Evolutionary conservation across 108 stramenopile species (phyloP).

Genomic region (Cyclostephanos tholiformis): DNA sequence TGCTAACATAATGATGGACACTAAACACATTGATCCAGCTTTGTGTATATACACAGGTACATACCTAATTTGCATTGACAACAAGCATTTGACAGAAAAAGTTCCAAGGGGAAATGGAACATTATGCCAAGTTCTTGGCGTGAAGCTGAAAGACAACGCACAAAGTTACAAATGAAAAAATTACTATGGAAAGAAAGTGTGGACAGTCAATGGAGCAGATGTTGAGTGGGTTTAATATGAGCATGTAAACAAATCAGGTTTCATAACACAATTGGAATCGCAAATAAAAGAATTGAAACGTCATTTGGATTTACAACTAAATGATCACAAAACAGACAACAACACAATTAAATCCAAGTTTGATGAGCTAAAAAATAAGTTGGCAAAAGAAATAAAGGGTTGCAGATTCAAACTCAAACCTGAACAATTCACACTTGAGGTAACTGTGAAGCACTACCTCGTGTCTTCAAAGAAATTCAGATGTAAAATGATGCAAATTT

Average conservation of each 20-base stretch:
- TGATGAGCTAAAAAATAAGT: not conserved
- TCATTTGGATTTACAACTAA: not conserved
- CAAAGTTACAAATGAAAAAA: not conserved
- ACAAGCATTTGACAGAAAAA: no score
- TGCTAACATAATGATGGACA: constrained; percentile 8
- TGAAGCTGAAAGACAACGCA: constrained; percentile 4
- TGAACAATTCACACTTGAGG: not conserved
- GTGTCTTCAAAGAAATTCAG: not conserved
- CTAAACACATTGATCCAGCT: constrained; percentile 23
- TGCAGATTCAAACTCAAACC: not conserved
- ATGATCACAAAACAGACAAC: not conserved
- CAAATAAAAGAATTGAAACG: constrained; percentile 2
- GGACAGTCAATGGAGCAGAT: constrained; percentile 19
- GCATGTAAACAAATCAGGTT: constrained; percentile 6
- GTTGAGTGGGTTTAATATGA: constrained; percentile 23
- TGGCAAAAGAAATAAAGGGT: not conserved
- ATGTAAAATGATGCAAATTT: constrained; percentile 2
- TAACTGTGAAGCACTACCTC: not conserved
- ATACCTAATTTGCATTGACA: constrained; percentile 17
- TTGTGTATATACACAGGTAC: constrained; percentile 21
- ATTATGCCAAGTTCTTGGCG: not conserved
- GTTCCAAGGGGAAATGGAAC: constrained; percentile 22
- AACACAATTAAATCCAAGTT: not conserved
- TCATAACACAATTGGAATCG: not conserved
- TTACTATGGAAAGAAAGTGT: constrained; percentile 23